Base-by-base conservation (phyloP, 352 stramenopile genomes). In the Phytopythium oedochilum region DNA sequence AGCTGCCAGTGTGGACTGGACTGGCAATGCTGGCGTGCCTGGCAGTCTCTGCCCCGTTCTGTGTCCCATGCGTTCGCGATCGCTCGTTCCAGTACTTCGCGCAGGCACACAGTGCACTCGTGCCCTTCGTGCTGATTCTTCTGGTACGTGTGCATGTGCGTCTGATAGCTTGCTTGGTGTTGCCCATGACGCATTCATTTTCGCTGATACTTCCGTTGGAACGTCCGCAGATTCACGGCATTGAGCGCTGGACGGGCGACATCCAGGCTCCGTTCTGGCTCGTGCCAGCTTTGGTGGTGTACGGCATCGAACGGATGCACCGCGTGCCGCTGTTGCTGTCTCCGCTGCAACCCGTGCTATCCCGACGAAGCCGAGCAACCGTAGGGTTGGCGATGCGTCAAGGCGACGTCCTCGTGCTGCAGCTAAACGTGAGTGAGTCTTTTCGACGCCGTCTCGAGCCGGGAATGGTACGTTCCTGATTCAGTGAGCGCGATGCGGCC, bases 1-100 rank as follows among this genome's bases (percentile, higher is more conserved):
- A 36, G 32, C 32, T 76, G 1, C 73, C 73, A 1, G 72, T 84
- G 26, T 78, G 68, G 68, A 81, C 73, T 15, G 73, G 73, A 1
- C 17, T 77, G 14, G 53, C 55, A 8, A 74, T 83, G 65, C 31
- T 76, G 0, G 1, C 66, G 3, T 71, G 57, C 28, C 61, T 64
- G 5, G 2, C 65, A 5, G 8, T 73, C 14, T 54, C 70, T 0
- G 49, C 71, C 1, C 68, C 66, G 26, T 77, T 65, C 39, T 62
- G 48, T 1, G 22, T 74, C 10, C 57, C 55, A 1, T 43, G 52
- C 23, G 51, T 65, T 3, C 56, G 70, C 17, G 50, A 35, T 11
- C 31, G 20, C 32, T 71, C 46, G 29, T 84, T 75, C 32, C 25
- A 48, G 7, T 18, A 31, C n/a, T 81, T 84, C 45, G 48, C 59